A percentile compares a stretch with the other conserved stretches of the same genome.
Conservation (phyloP, 768 basidiomycete genomes). For the Wakefieldia striispora region DNA sequence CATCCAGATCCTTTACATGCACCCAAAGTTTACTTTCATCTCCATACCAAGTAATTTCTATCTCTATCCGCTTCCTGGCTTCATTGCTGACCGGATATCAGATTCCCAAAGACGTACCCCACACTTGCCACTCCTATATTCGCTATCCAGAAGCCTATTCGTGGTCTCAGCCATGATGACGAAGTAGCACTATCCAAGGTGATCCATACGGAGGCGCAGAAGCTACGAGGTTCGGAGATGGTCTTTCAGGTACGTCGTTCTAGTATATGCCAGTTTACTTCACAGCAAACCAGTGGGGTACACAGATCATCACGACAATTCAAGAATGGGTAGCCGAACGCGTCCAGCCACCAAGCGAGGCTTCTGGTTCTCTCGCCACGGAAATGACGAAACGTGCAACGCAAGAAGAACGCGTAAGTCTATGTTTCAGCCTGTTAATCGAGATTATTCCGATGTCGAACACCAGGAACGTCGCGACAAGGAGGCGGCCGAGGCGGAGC, state of each 20-base stretch:
- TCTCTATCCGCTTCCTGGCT: background rate
- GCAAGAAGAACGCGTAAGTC: constrained; percentile 62
- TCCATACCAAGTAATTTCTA: constrained; percentile 62
- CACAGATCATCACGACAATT: constrained; percentile 60
- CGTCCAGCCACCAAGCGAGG: constrained; percentile 56
- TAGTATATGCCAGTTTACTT: background rate
- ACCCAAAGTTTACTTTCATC: constrained; percentile 58
- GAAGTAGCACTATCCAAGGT: constrained; percentile 53
- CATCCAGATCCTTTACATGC: constrained; percentile 61
- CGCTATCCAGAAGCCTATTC: constrained; percentile 60
- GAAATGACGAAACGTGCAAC: constrained; percentile 75
- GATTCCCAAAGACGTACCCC: constrained; percentile 85
- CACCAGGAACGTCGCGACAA: constrained; percentile 50
- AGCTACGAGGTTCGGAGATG: constrained; percentile 66
- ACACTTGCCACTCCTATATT: constrained; percentile 65
- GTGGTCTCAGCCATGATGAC: constrained; percentile 58
- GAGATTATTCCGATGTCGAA: background rate
- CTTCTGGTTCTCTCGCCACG: constrained; percentile 67
- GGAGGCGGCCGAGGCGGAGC: constrained; percentile 55
- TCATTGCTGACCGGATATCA: constrained; percentile 25
- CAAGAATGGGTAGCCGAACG: constrained; percentile 71
- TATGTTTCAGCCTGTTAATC: background rate
- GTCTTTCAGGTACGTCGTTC: constrained; percentile 62
- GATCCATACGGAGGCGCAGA: constrained; percentile 66
- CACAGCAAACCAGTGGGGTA: background rate